A percentile compares a stretch with the other conserved stretches of the same genome.
Conservation (phyloP, 345 rosid species). For the Mallotus nudiflorus region DNA sequence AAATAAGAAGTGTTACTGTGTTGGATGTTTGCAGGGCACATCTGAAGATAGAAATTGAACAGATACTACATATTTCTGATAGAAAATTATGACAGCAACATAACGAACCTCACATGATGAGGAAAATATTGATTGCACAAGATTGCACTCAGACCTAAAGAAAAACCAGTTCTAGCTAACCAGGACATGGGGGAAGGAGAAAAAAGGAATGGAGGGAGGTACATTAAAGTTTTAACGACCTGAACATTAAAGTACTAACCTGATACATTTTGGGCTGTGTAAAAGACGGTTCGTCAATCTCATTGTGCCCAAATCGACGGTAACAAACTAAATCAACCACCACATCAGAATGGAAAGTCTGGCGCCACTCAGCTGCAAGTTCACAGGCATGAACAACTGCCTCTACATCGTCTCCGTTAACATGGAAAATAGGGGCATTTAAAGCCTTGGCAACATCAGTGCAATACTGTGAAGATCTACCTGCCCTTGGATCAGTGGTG, state of each 20-base stretch:
- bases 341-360: conserved; percentile 79
- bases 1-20: conserved; percentile 16
- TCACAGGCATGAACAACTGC: conserved; percentile 77
- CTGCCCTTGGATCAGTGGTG: conserved; percentile 75
- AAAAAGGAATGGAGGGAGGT: not conserved
- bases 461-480: conserved; percentile 84
- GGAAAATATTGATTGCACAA: not conserved
- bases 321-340: conserved; percentile 81
- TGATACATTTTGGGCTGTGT: conserved; percentile 82
- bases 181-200: no score
- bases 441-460: conserved; percentile 90
- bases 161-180: conserved; percentile 3
- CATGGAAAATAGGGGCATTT: conserved; percentile 79
- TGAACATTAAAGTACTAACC: conserved; percentile 38
- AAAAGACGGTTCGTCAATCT: conserved; percentile 82
- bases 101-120: not conserved
- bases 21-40: not conserved
- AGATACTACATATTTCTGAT: not conserved
- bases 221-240: not conserved
- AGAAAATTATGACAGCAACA: not conserved
- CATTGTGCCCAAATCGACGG: conserved; percentile 81
- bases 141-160: no score
- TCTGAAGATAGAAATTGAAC: conserved; percentile 10
- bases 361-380: conserved; percentile 92
- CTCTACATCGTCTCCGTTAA: conserved; percentile 74